Conservation (phyloP, 2,329 filamentous ascomycete genomes). For the Fusarium sublunatum region DNA sequence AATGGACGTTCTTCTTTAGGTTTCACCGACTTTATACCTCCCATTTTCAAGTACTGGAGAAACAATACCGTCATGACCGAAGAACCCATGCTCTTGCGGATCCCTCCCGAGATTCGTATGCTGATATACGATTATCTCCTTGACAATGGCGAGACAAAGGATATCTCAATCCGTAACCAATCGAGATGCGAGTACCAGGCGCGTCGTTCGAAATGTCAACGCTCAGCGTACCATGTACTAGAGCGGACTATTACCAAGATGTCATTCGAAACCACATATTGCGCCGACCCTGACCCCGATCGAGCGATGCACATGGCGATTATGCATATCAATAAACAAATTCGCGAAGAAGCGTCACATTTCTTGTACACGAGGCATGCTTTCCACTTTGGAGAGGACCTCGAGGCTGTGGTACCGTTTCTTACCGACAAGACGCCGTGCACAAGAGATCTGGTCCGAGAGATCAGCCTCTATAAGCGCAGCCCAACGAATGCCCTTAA, state of each 20-base stretch:
- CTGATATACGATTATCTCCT: conserved; percentile 59
- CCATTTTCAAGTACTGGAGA: background rate
- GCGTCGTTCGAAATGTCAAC: conserved; percentile 32
- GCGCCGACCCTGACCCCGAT: conserved; percentile 34
- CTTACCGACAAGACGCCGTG: conserved; percentile 65
- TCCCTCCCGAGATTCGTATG: conserved; percentile 57
- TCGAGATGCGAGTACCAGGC: conserved; percentile 42
- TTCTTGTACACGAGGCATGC: conserved; percentile 66
- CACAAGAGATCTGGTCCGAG: conserved; percentile 59
- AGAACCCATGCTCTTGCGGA: conserved; percentile 47
- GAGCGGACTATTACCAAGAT: conserved; percentile 55
- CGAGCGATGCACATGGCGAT: conserved; percentile 57
- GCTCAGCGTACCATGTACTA: conserved; percentile 57
- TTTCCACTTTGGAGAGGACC: conserved; percentile 69
- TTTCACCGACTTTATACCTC: background rate
- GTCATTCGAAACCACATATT: conserved; percentile 66
- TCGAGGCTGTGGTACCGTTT: conserved; percentile 71
- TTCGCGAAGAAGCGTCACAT: conserved; percentile 67
- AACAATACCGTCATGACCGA: conserved; percentile 31
- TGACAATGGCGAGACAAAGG: conserved; percentile 53
- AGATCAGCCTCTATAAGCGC: conserved; percentile 66
- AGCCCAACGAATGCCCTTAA: conserved; percentile 56
- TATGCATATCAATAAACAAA: conserved; percentile 58
- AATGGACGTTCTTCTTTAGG: background rate
- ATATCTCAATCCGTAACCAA: conserved; percentile 56